These are phyloP conservation scores for Centella asiatica DNA, from an alignment of 129 eudicot species.

Conservation along the genomic window DNA sequence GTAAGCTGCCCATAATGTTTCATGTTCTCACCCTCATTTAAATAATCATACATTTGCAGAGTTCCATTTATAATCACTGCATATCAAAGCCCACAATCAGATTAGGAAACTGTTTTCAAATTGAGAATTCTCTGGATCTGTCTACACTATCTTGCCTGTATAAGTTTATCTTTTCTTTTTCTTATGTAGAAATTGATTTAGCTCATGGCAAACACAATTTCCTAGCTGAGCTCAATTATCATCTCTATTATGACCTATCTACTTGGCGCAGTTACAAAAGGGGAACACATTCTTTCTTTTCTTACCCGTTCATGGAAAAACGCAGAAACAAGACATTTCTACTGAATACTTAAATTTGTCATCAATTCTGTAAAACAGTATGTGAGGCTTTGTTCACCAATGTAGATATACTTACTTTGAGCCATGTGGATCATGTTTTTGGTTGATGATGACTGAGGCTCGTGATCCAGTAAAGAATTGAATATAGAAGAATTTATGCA, in stretches of 20 bases:
- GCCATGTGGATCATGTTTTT: constrained; percentile 76
- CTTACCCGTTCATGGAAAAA: too few species aligned
- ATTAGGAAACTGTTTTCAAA: too few species aligned
- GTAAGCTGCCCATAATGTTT: constrained; percentile 54
- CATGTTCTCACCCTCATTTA: constrained; percentile 32
- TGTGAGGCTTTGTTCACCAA: neutral
- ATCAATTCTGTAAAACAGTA: too few species aligned
- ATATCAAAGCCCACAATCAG: constrained; percentile 1
- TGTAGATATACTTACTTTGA: constrained; percentile 43
- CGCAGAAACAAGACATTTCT: too few species aligned
- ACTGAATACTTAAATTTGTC: too few species aligned
- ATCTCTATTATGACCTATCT: too few species aligned
- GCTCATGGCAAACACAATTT: neutral
- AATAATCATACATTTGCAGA: constrained; percentile 63
- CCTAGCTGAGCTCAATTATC: neutral
- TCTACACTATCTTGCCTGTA: neutral
- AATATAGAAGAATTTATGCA: constrained; percentile 60
- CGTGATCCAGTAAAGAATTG: constrained; percentile 42
- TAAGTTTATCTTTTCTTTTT: too few species aligned
- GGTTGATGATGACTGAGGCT: constrained; percentile 69
- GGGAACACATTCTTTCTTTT: too few species aligned
- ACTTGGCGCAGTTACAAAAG: too few species aligned
- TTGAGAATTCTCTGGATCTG: too few species aligned
- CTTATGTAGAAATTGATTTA: too few species aligned
- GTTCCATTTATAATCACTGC: constrained; percentile 71